Conservation (phyloP, 345 rosid species). For the Eutrema japonicum region DNA sequence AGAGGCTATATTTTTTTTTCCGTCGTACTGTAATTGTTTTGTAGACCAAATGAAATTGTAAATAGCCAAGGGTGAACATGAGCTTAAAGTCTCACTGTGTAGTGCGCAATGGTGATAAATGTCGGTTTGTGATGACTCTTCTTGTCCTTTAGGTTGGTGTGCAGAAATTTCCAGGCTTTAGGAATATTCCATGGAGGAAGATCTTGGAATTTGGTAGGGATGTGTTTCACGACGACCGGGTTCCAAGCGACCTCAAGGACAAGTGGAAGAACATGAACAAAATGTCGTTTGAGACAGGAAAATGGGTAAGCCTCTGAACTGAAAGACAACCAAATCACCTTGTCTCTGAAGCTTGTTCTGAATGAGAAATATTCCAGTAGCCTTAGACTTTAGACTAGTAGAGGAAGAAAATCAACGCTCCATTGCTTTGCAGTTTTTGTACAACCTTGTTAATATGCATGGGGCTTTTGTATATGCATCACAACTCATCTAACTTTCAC, state of each 20-base stretch:
- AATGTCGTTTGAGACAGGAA: neutral
- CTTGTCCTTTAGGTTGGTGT: constrained; percentile 62
- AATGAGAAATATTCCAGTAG: neutral
- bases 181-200: constrained; percentile 79
- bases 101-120: constrained; percentile 2
- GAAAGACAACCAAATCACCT: constrained; percentile 15
- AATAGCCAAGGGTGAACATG: neutral
- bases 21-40: neutral
- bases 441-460: constrained; percentile 14
- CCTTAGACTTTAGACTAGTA: neutral
- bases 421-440: constrained; percentile 6
- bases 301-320: constrained; percentile 22
- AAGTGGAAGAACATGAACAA: constrained; percentile 63
- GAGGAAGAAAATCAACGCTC: neutral
- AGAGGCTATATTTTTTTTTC: neutral
- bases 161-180: constrained; percentile 47
- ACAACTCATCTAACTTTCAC: neutral
- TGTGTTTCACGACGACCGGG: constrained; percentile 58
- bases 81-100: neutral
- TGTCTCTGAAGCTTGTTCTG: constrained; percentile 14
- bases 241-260: constrained; percentile 75
- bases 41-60: neutral
- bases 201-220: constrained; percentile 66
- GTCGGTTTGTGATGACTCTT: neutral
- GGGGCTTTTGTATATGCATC: constrained; percentile 12